These are phyloP conservation scores for Cerioporus squamosus DNA, from an alignment of 1,284 basidiomycete species.

Conservation along the genomic window DNA sequence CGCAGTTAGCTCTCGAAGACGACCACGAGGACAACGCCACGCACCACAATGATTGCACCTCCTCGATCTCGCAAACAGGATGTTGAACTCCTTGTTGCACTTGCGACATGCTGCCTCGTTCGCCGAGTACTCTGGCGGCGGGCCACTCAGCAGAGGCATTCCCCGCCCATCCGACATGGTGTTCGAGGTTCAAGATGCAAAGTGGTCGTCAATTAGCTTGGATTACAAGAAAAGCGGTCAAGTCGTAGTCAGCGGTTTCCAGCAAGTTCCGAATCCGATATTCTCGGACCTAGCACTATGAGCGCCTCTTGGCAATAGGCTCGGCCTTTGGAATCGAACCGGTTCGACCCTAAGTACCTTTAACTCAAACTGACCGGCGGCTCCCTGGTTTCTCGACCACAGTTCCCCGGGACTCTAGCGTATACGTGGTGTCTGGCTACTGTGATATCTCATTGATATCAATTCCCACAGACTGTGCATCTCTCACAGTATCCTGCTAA, in stretches of 20 bases:
- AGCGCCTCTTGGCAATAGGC: background rate
- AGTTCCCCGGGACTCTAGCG: no score
- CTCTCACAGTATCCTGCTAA: no score
- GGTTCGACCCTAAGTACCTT: no score
- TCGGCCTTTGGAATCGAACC: background rate
- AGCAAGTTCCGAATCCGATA: slow-evolving; percentile 10
- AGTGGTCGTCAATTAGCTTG: background rate
- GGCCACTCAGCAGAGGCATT: slow-evolving; percentile 72
- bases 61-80: slow-evolving; percentile 64
- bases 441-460: no score
- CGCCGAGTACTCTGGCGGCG: slow-evolving; percentile 37
- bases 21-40: slow-evolving; percentile 26
- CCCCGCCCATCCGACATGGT: slow-evolving; percentile 41
- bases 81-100: slow-evolving; percentile 75
- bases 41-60: slow-evolving; percentile 78
- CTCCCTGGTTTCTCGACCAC: no score
- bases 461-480: no score
- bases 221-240: background rate
- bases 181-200: background rate
- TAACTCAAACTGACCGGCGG: no score
- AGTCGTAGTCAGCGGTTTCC: slow-evolving; percentile 12
- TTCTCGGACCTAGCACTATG: slow-evolving; percentile 1
- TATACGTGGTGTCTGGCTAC: no score
- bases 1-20: background rate
- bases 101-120: slow-evolving; percentile 62